These are phyloP conservation scores for Apophysomyces variabilis DNA, from an alignment of 371 early-diverging fungal species.

Conservation along the genomic window DNA sequence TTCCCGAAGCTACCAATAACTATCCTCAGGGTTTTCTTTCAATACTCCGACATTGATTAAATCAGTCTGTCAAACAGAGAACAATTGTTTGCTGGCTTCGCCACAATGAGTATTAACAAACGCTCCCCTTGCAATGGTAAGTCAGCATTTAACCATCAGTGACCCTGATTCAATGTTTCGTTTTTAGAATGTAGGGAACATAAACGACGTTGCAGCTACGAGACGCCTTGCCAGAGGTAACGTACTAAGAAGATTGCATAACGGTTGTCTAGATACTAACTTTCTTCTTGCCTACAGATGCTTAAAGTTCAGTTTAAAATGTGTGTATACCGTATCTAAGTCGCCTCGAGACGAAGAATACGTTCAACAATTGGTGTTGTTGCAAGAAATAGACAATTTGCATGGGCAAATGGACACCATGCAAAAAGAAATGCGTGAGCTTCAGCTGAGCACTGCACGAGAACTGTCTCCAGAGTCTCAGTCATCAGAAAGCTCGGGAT, in stretches of 20 bases:
- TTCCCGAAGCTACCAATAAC: too few species aligned
- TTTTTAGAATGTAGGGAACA: slow-evolving; percentile 42
- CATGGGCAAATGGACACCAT: slow-evolving; percentile 21
- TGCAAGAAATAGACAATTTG: slow-evolving; percentile 23
- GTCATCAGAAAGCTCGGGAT: background rate
- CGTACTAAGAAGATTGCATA: background rate
- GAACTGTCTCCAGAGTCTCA: background rate
- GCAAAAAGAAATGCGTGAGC: slow-evolving; percentile 26
- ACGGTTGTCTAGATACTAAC: background rate
- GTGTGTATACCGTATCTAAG: slow-evolving; percentile 37
- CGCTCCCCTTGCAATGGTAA: slow-evolving; percentile 27
- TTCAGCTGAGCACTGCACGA: slow-evolving; percentile 25
- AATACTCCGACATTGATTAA: background rate
- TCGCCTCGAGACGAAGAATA: slow-evolving; percentile 51
- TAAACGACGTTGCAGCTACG: slow-evolving; percentile 46
- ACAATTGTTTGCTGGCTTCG: background rate
- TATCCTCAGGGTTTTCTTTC: too few species aligned
- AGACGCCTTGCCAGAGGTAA: slow-evolving; percentile 48
- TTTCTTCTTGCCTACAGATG: slow-evolving; percentile 29
- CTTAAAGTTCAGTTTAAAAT: slow-evolving; percentile 26
- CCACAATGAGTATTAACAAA: slow-evolving; percentile 16
- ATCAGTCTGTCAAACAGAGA: background rate
- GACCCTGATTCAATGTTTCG: background rate
- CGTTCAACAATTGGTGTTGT: slow-evolving; percentile 18
- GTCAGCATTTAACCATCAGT: background rate